Conservation (phyloP, 306 rosid species). For the Fragaria nilgerrensis region DNA sequence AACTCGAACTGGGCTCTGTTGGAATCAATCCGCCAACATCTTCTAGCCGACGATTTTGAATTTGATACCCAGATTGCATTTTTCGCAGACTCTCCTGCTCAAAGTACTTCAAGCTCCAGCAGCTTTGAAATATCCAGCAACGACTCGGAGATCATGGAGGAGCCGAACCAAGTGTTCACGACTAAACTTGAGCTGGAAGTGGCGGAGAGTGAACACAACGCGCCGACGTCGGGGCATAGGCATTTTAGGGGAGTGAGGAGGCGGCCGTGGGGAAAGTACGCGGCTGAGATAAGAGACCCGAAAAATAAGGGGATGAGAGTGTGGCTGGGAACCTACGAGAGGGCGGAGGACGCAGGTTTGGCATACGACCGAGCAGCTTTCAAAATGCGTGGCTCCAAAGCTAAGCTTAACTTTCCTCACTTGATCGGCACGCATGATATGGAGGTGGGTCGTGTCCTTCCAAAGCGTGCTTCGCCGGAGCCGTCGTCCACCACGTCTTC, state of each 20-base stretch:
- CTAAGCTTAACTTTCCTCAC: conserved; percentile 64
- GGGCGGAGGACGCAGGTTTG: conserved; percentile 48
- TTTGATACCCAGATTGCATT: background rate
- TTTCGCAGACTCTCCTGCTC: background rate
- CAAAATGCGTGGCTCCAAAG: conserved; percentile 52
- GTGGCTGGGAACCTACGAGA: conserved; percentile 63
- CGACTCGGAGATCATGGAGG: background rate
- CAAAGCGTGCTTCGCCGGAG: conserved; percentile 11
- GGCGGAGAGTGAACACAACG: background rate
- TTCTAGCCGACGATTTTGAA: background rate
- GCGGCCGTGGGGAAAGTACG: conserved; percentile 68
- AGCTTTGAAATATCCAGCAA: too few relatives aligned
- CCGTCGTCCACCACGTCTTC: background rate
- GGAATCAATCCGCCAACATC: conserved; percentile 15
- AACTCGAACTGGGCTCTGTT: background rate
- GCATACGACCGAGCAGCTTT: conserved; percentile 67
- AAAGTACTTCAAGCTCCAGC: background rate
- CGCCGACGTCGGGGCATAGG: background rate
- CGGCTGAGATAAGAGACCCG: conserved; percentile 52
- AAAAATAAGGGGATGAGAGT: conserved; percentile 48
- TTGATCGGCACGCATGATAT: conserved; percentile 22
- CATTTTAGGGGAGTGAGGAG: conserved; percentile 52
- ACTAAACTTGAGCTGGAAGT: background rate
- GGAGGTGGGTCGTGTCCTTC: conserved; percentile 8
- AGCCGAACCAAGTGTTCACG: background rate